A percentile compares a stretch with the other conserved stretches of the same genome.
Evolutionary conservation across 78 protist genomes (phyloP).

Genomic region (Cyanophora paradoxa): DNA sequence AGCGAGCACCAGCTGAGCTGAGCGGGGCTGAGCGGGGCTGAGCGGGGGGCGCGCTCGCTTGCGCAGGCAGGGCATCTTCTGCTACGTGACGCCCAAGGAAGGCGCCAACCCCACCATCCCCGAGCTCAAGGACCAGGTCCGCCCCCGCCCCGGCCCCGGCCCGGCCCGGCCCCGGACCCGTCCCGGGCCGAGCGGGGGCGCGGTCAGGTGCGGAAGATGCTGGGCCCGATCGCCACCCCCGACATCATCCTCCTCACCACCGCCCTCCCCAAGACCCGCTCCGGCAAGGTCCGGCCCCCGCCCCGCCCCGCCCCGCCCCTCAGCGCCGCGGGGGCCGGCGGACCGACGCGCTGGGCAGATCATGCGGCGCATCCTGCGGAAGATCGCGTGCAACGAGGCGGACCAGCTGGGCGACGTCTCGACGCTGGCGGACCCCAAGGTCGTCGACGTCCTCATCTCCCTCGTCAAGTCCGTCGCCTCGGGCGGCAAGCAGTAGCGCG

Average conservation of each 20-base stretch:
- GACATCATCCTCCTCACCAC: constrained; percentile 36
- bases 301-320: no score
- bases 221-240: constrained; percentile 62
- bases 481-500: no score
- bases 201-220: no score
- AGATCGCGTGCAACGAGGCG: no score
- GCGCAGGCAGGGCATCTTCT: constrained; percentile 55
- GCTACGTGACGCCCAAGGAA: constrained; percentile 43
- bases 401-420: constrained; percentile 57
- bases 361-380: constrained; percentile 72
- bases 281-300: constrained; percentile 68
- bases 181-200: no score
- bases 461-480: no score
- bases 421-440: constrained; percentile 77
- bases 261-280: constrained; percentile 69
- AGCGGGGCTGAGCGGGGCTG: neutral
- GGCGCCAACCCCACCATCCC: constrained; percentile 27
- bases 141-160: no score
- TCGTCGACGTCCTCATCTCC: constrained; percentile 31
- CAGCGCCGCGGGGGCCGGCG: no score
- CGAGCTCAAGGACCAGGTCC: constrained; percentile 49
- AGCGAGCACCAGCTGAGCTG: no score
- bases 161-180: no score
- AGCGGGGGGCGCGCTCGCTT: neutral
- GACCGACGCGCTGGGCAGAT: no score